Evolutionary conservation across 202 grass and related monocot species (phyloP), one percentile per base, ranked within the genome.

Genomic region (Setaria viridis): DNA sequence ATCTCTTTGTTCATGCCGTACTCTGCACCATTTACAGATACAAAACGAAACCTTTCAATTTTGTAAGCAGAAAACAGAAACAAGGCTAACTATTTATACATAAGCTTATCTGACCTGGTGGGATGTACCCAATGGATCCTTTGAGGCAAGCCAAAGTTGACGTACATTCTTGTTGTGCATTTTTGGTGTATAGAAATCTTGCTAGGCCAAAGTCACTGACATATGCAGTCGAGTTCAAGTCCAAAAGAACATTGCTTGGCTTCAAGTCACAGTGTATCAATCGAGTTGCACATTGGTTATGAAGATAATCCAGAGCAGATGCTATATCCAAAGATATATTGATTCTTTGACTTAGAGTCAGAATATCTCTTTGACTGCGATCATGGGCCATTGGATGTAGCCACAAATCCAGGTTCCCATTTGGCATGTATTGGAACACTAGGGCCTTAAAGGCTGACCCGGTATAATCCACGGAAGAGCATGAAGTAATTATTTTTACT

Each of bases 201-300:
- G 92, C 83, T 74, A 94, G 42, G 9, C 89, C 89, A 62, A 94
- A 87, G 70, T 91, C 89, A 5, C 39, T 46, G 0, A 94, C 58
- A 74, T 63, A 82, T 1, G 86, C 89, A 56, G 13, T 29, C 92
- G 89, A 91, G 63, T 82, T 47, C 20, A 57, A 51, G 14, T 91
- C 89, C 41, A 94, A 75, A 51, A 94, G 89, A 70, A 94, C 62
- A 78, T 94, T 94, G 51, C 84, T 89, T 74, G 92, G 92, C 84
- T 94, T 94, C 42, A 94, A 70, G 65, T 91, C 89, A 16, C 92
- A 94, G 17, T 91, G 92, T 87, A 87, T 68, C 11, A 94, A 14
- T 0, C 58, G 83, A 79, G 50, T 20, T 41, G 64, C 42, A 49
- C 86, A 85, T 50, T 90, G 82, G 46, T 94, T 82, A 87, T 94